phyloP scores from a whole-genome alignment of 305 asterid genomes.

The Plantago lanceolata region DNA sequence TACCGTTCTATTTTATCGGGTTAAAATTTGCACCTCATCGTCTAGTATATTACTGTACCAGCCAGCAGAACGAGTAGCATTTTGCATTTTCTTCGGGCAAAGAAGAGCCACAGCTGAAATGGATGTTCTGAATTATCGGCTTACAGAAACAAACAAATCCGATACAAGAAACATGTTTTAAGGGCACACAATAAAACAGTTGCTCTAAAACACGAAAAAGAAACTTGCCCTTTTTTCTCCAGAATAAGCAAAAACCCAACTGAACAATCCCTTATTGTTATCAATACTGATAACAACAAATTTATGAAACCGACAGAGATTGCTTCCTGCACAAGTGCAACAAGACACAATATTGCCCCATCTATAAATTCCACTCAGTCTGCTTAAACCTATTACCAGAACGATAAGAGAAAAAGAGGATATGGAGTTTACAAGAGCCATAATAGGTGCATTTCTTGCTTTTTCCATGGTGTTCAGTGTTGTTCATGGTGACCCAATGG shows the following conservation, averaged over 20 bases:
- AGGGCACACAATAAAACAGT: conserved; percentile 22
- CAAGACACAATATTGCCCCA: conserved; percentile 20
- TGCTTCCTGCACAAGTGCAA: conserved; percentile 16
- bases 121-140: too few species aligned
- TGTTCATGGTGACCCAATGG: conserved; percentile 57
- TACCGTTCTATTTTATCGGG: too few species aligned
- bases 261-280: not conserved
- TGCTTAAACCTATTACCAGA: conserved; percentile 7
- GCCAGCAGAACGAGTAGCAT: too few species aligned
- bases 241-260: conserved; percentile 27
- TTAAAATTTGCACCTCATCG: too few species aligned
- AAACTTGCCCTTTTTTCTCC: conserved; percentile 24
- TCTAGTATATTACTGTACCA: too few species aligned
- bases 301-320: conserved; percentile 12
- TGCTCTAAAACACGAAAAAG: conserved; percentile 11
- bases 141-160: conserved; percentile 1
- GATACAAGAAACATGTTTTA: conserved; percentile 19
- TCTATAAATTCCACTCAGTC: conserved; percentile 36
- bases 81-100: too few species aligned
- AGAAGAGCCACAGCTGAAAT: too few species aligned
- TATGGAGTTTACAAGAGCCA: conserved; percentile 34
- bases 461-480: conserved; percentile 15
- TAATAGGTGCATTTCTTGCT: conserved; percentile 25
- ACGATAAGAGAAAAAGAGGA: conserved; percentile 1
- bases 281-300: conserved; percentile 23